Percentiles rank a stretch among this genome's conserved stretches.
Conservation (phyloP, 2,329 filamentous ascomycete genomes). For the Atkinsonella hypoxylon region DNA sequence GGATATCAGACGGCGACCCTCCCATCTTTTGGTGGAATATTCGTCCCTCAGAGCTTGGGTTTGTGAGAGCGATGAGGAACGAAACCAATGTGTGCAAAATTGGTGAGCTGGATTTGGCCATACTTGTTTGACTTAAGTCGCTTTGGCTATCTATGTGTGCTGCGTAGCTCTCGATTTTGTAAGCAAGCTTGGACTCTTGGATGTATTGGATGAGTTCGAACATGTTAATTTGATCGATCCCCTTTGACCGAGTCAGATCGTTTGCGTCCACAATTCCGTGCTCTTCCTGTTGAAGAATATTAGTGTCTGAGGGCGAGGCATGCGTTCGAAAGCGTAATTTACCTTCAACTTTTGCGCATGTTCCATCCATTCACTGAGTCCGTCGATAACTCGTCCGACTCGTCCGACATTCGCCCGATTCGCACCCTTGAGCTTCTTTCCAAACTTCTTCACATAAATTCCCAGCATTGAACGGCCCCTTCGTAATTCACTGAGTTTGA, state of each 20-base stretch:
- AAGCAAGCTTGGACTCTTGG: constrained; percentile 81
- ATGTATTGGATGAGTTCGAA: constrained; percentile 82
- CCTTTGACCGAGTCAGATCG: constrained; percentile 67
- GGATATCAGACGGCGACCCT: constrained; percentile 32
- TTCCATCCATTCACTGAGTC: constrained; percentile 58
- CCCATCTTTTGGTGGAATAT: constrained; percentile 48
- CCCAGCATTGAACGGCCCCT: constrained; percentile 64
- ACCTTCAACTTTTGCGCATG: constrained; percentile 35
- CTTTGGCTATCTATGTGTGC: constrained; percentile 44
- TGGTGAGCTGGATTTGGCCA: constrained; percentile 24
- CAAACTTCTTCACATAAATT: constrained; percentile 76
- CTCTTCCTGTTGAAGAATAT: constrained; percentile 16
- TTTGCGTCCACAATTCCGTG: constrained; percentile 62
- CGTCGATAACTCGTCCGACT: constrained; percentile 71
- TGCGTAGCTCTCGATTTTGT: constrained; percentile 87
- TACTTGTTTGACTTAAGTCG: constrained; percentile 12
- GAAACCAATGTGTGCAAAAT: constrained; percentile 44
- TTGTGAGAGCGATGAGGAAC: constrained; percentile 72
- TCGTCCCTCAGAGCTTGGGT: constrained; percentile 61
- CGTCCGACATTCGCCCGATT: constrained; percentile 89
- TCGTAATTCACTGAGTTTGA: constrained; percentile 61
- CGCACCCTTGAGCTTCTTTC: constrained; percentile 76
- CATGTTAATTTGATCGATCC: constrained; percentile 89
- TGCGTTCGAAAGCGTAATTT: not conserved
- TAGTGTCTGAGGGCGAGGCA: not conserved